Evolutionary conservation across 257 asterid genomes (phyloP), one percentile per base, ranked within the genome.

Genomic region (Gentiana dahurica): DNA sequence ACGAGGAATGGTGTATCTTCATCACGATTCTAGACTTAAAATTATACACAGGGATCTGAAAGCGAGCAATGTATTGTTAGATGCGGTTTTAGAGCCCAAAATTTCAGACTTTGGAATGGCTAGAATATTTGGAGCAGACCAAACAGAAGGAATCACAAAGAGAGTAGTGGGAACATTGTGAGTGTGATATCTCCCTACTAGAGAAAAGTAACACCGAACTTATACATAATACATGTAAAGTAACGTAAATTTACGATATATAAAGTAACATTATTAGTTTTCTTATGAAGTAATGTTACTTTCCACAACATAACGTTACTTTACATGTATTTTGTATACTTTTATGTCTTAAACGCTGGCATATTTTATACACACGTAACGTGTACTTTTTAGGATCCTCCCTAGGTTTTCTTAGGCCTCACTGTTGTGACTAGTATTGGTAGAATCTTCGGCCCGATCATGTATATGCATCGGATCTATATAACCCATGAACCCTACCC

Each of bases 101-200:
- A 74, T 74, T 51, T 74, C 79, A 47, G 79, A 69, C 62, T 74
- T 74, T 47, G 79, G 79, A 9, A 67, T 69, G 68, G 79, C 79
- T 37, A 66, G 73, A 62, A 69, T 74, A 7, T 55, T 74, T 51
- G 55, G 60, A 37, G 68, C 63, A n/a, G 58, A 58, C 52, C 75
- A 69, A 61, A 48, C 35, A 3, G 73, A 69, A 53, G 79, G 68
- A n/a, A 69, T 55, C 46, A 66, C 75, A 57, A 66, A 50, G 6
- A 64, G 73, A 66, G 69, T 71, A 10, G 69, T 71, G 24, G 76
- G 76, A 57, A 71, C 76, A 54, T 71, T 66, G 76, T 71, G 58
- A 62, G 76, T 53, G 15, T 55, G 12, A 36, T 35, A 6, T 12
- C 3, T 39, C 41, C 4, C 34, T 24, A 15, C 2, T 50, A 24